phyloP scores from a whole-genome alignment of 768 basidiomycete species.

The Lactifluus pinguis region DNA sequence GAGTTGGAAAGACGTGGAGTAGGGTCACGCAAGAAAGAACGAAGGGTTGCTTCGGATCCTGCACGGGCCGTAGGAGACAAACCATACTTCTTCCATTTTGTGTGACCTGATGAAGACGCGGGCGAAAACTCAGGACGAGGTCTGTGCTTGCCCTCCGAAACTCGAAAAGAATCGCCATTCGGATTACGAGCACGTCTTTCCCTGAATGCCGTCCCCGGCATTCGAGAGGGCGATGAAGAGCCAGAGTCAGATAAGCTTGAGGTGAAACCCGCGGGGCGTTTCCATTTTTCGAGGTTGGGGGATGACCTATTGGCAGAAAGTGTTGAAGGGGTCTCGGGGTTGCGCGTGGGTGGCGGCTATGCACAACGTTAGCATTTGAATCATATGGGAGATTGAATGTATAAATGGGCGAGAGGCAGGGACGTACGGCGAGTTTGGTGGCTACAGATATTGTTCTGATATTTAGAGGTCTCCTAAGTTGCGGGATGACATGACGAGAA shows the following conservation, averaged over 20 bases:
- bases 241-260: neutral
- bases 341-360: constrained; percentile 7
- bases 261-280: neutral
- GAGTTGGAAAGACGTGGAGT: neutral
- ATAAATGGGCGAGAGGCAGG: neutral
- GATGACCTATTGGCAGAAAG: neutral
- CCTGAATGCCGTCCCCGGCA: neutral
- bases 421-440: constrained; percentile 16
- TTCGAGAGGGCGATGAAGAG: neutral
- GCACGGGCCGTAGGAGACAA: neutral
- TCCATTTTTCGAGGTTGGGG: constrained; percentile 15
- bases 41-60: neutral
- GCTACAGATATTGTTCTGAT: constrained; percentile 3
- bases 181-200: neutral
- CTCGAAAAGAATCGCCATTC: neutral
- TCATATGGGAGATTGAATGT: neutral
- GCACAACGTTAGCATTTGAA: neutral
- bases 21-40: neutral
- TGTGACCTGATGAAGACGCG: neutral
- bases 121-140: neutral
- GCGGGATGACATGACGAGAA: constrained; percentile 3
- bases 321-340: neutral
- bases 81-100: constrained; percentile 5
- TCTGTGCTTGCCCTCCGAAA: neutral
- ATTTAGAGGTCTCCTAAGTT: neutral